Evolutionary conservation across 371 early-diverging fungal species (phyloP).

Genomic region (Coemansia sp.): DNA sequence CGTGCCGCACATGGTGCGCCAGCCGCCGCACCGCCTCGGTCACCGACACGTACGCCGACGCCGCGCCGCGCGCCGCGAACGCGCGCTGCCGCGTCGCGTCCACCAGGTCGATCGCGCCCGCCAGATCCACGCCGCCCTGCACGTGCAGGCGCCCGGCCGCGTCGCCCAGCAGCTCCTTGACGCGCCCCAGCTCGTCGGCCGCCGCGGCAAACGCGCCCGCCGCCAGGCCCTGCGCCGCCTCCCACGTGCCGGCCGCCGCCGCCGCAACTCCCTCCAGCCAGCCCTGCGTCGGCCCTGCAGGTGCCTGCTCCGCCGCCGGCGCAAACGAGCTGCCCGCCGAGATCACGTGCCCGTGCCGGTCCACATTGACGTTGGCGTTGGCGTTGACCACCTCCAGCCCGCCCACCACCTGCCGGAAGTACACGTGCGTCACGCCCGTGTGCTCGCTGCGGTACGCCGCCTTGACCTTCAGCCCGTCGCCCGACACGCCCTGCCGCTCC

Average conservation of each 20-base stretch:
- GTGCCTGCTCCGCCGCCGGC: conserved; percentile 4
- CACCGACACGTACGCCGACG: conserved; percentile 23
- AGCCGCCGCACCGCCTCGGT: conserved; percentile 47
- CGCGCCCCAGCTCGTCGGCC: conserved; percentile 17
- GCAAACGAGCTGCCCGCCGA: conserved; percentile 73
- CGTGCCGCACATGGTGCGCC: conserved; percentile 34
- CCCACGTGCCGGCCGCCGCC: conserved; percentile 35
- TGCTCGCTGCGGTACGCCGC: conserved; percentile 64
- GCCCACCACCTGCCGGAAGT: conserved; percentile 71
- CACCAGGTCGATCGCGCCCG: conserved; percentile 21
- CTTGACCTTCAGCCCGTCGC: conserved; percentile 28
- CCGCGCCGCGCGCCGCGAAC: conserved; percentile 20
- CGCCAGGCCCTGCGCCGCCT: conserved; percentile 29
- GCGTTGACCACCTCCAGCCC: conserved; percentile 80
- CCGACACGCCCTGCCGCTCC: conserved; percentile 27
- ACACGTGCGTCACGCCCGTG: conserved; percentile 80
- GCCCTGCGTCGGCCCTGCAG: conserved; percentile 5
- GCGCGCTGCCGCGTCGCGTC: conserved; percentile 13
- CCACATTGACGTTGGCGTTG: conserved; percentile 79
- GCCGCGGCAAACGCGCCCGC: conserved; percentile 49
- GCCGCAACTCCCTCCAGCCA: conserved; percentile 17
- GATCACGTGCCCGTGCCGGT: conserved; percentile 66
- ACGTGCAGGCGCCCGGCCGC: conserved; percentile 27
- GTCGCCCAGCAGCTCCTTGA: conserved; percentile 21
- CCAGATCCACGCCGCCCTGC: conserved; percentile 13